phyloP scores from a whole-genome alignment of 768 basidiomycete genomes.

The Rhodotorula kratochvilovae region DNA sequence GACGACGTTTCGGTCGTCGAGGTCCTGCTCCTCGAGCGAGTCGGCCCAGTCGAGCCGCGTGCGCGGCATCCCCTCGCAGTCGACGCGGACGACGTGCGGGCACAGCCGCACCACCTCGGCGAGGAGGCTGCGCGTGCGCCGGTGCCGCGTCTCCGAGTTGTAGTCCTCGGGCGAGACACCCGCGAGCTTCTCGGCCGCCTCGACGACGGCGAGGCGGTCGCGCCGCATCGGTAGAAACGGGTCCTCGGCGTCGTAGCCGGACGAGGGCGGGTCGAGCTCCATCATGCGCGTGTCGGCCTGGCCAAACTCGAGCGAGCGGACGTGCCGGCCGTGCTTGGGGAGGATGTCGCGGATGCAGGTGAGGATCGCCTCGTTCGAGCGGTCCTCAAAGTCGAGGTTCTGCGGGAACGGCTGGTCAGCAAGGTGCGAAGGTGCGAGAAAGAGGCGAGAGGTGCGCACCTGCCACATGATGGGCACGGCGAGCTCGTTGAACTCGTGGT shows the following conservation, averaged over 20 bases:
- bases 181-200: not conserved
- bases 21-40: not conserved
- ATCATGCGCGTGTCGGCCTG: constrained; percentile 7
- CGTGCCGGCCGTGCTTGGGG: constrained; percentile 8
- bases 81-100: not conserved
- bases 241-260: not conserved
- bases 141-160: not conserved
- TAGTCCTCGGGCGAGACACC: not conserved
- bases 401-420: not conserved
- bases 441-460: not conserved
- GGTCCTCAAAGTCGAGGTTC: constrained; percentile 18
- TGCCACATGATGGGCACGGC: constrained; percentile 13
- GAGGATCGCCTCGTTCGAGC: constrained; percentile 3
- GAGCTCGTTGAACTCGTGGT: constrained; percentile 21
- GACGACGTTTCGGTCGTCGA: not conserved
- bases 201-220: not conserved
- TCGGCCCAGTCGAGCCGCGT: not conserved
- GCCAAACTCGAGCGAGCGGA: constrained; percentile 21
- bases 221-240: not conserved
- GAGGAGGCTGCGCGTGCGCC: constrained; percentile 9
- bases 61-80: constrained; percentile 18
- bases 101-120: constrained; percentile 20
- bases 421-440: no score
- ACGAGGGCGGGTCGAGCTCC: not conserved
- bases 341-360: constrained; percentile 8